phyloP scores from a whole-genome alignment of 2,329 filamentous ascomycete genomes.

The Botrytis tulipae region DNA sequence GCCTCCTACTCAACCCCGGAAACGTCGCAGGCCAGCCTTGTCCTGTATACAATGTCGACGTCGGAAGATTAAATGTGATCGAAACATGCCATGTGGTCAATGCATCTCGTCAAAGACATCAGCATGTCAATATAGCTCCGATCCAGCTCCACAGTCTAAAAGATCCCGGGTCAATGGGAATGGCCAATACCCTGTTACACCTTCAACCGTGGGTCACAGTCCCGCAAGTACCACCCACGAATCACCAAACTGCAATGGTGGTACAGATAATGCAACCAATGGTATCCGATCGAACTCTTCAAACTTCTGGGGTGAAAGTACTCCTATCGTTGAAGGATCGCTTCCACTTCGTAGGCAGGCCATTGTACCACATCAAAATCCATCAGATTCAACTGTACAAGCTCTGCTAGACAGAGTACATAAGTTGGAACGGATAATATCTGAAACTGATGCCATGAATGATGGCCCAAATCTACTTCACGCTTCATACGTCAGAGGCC shows the following conservation, averaged over 20 bases:
- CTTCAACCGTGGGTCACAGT: constrained; percentile 2
- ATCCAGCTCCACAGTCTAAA: constrained; percentile 2
- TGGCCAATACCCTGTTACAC: constrained; percentile 9
- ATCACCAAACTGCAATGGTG: background rate
- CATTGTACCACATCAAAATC: background rate
- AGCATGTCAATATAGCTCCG: constrained; percentile 17
- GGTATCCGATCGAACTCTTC: background rate
- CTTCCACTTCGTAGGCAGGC: background rate
- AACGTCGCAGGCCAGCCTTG: constrained; percentile 38
- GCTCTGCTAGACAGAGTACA: constrained; percentile 17
- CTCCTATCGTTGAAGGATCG: background rate
- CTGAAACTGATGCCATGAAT: background rate
- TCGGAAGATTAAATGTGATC: constrained; percentile 24
- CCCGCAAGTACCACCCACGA: background rate
- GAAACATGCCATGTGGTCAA: constrained; percentile 20
- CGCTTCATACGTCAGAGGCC: background rate
- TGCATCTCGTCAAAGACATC: constrained; percentile 16
- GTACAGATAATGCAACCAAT: background rate
- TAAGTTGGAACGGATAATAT: constrained; percentile 11
- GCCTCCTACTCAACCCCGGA: constrained; percentile 26
- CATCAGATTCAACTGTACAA: background rate
- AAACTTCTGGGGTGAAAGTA: background rate
- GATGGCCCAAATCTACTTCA: background rate
- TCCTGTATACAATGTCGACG: constrained; percentile 45
- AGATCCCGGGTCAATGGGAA: background rate